These are phyloP conservation scores for Debaryomycetaceae sp. DNA, from an alignment of 1,139 yeast genomes.

Conservation along the genomic window DNA sequence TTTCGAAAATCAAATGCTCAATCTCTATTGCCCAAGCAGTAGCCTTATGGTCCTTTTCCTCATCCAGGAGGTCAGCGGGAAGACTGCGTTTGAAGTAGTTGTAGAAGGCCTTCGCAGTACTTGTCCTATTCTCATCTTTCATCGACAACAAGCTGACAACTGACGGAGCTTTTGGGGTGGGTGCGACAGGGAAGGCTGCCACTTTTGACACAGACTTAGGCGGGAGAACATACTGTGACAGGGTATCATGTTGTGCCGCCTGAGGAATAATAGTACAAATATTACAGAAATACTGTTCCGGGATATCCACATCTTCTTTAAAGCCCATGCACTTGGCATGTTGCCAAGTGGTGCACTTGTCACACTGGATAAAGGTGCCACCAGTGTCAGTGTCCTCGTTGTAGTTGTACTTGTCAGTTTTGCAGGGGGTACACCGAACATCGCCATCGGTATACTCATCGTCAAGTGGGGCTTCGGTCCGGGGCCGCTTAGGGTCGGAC, in stretches of 20 bases:
- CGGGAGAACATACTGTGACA: background rate
- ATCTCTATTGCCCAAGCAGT: conserved; percentile 27
- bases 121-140: conserved; percentile 20
- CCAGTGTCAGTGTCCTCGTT: conserved; percentile 48
- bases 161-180: background rate
- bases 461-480: background rate
- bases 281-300: conserved; percentile 23
- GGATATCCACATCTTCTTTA: conserved; percentile 13
- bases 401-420: conserved; percentile 52
- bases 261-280: conserved; percentile 11
- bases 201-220: conserved; percentile 1
- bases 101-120: conserved; percentile 29
- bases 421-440: conserved; percentile 57
- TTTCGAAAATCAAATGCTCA: conserved; percentile 28
- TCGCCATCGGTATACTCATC: conserved; percentile 15
- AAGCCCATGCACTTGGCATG: conserved; percentile 67
- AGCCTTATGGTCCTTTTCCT: conserved; percentile 18
- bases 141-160: conserved; percentile 5
- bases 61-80: conserved; percentile 25
- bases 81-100: conserved; percentile 31
- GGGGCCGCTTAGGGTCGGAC: background rate
- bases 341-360: conserved; percentile 74
- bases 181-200: background rate
- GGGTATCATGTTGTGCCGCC: conserved; percentile 1
- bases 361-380: conserved; percentile 73